These are phyloP conservation scores for Stemphylium beticola DNA, from an alignment of 2,329 filamentous ascomycete species.

Conservation along the genomic window DNA sequence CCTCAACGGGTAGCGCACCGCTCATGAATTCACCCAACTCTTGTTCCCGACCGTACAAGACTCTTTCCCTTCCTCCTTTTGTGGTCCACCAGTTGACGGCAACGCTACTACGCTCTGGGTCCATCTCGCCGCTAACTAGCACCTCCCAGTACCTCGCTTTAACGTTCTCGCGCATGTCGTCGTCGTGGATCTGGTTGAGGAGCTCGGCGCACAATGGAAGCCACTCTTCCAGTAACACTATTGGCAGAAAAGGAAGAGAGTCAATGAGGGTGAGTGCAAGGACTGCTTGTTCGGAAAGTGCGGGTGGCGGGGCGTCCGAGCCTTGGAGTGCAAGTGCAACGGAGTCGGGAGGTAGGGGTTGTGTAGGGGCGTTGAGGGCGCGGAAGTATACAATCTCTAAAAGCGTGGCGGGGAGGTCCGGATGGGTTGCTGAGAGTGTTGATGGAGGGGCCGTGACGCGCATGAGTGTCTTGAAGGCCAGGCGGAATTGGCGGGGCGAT, in stretches of 20 bases:
- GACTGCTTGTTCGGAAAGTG: slow-evolving; percentile 78
- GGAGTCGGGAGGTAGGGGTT: slow-evolving; percentile 50
- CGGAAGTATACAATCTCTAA: slow-evolving; percentile 78
- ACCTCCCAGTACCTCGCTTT: slow-evolving; percentile 80
- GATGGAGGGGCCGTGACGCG: slow-evolving; percentile 83
- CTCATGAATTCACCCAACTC: slow-evolving; percentile 58
- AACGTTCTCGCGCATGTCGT: slow-evolving; percentile 66
- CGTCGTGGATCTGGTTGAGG: slow-evolving; percentile 68
- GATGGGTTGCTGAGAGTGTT: slow-evolving; percentile 72
- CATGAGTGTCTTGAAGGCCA: slow-evolving; percentile 86
- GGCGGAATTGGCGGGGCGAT: slow-evolving; percentile 82
- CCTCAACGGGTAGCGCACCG: slow-evolving; percentile 55
- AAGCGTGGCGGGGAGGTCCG: slow-evolving; percentile 78
- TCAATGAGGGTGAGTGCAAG: slow-evolving; percentile 80
- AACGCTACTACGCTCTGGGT: slow-evolving; percentile 79
- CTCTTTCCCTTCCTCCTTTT: slow-evolving; percentile 63
- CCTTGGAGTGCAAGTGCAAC: slow-evolving; percentile 47
- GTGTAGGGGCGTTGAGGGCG: slow-evolving; percentile 61
- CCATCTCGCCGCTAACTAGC: slow-evolving; percentile 82
- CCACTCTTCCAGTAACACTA: slow-evolving; percentile 79
- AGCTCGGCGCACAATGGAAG: slow-evolving; percentile 73
- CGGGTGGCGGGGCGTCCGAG: slow-evolving; percentile 41
- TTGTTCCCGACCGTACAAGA: slow-evolving; percentile 62
- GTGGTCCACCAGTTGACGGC: slow-evolving; percentile 88
- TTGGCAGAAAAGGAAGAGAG: slow-evolving; percentile 74